Evolutionary conservation across 805 yeast genomes (phyloP), one percentile per base, ranked within the genome.

Genomic region (Candida pini): DNA sequence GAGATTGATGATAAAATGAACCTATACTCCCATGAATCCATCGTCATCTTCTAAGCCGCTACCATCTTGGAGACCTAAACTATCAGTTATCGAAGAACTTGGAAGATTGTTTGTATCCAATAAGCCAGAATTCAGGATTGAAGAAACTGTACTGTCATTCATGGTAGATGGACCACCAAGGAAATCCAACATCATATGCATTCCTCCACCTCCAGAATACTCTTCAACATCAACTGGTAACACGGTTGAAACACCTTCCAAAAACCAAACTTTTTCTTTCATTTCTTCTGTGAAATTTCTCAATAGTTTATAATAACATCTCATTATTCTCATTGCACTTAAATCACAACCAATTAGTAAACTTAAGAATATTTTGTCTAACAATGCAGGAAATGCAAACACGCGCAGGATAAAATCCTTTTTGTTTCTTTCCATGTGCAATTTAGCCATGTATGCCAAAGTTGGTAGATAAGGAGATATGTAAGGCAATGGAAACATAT

Each of bases 151-250:
- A 33, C 69, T 62, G 33, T 53, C 59, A 21, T 54, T 58, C 30
- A 49, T 37, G 3, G 63, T 61, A 7, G 64, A 53, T 6, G 66
- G 66, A 9, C 92, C 92, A 15, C 92, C 94, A 14, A 83, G 64
- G 63, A 83, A 83, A 56, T 83, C 92, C 58, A 83, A 63, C 94
- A 83, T 83, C 94, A 83, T 83, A 53, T 82, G 88, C 87, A 81
- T 81, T 42, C 92, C 92, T 34, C 94, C 92, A 42, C 94, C 85
- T 26, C 95, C 95, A 10, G 89, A 78, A 52, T 85, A 83, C 49
- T 82, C 87, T 48, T 89, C 96, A 35, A 86, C 95, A 56, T 88
- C 95, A 9, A 81, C 94, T 0, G 96, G 96, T 31, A 89, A 66
- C 1, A 88, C 95, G 35, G 79, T 77, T 5, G 92, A 76, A 2